Evolutionary conservation across 2,329 filamentous ascomycete species (phyloP).

Genomic region (Pezicula rhizophila): DNA sequence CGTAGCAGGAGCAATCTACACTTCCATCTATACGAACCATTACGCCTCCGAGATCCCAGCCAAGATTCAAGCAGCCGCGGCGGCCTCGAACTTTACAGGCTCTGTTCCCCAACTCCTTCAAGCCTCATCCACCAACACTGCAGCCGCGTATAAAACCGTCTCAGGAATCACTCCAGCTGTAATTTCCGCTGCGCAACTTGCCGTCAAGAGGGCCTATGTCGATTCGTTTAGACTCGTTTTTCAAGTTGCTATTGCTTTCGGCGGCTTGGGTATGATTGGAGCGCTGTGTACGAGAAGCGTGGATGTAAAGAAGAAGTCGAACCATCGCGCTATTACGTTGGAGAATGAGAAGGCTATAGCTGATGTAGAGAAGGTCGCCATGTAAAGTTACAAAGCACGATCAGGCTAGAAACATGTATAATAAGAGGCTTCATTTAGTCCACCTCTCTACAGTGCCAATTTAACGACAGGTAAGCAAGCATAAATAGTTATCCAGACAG

Average conservation of each 20-base stretch:
- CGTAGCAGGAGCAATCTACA: slow-evolving; percentile 33
- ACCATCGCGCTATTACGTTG: slow-evolving; percentile 19
- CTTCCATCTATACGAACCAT: slow-evolving; percentile 27
- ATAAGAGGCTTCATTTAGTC: no score
- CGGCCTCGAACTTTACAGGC: neutral
- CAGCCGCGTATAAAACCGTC: neutral
- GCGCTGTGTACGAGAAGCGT: slow-evolving; percentile 27
- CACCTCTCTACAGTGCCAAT: no score
- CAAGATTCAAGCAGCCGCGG: slow-evolving; percentile 18
- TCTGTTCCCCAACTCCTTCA: neutral
- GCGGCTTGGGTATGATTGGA: slow-evolving; percentile 25
- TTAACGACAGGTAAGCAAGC: no score
- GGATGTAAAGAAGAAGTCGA: slow-evolving; percentile 27
- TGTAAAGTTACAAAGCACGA: no score
- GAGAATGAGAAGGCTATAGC: slow-evolving; percentile 14
- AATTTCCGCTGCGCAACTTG: slow-evolving; percentile 19
- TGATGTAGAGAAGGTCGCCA: no score
- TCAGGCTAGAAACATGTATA: no score
- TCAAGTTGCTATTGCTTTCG: slow-evolving; percentile 31
- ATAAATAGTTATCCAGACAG: no score
- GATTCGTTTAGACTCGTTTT: slow-evolving; percentile 29
- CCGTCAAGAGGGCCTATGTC: slow-evolving; percentile 28
- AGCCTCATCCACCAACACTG: neutral
- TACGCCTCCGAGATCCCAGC: slow-evolving; percentile 22
- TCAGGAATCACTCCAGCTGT: neutral